Conservation (phyloP, 495 filamentous ascomycete species). For the Neurospora sp. region DNA sequence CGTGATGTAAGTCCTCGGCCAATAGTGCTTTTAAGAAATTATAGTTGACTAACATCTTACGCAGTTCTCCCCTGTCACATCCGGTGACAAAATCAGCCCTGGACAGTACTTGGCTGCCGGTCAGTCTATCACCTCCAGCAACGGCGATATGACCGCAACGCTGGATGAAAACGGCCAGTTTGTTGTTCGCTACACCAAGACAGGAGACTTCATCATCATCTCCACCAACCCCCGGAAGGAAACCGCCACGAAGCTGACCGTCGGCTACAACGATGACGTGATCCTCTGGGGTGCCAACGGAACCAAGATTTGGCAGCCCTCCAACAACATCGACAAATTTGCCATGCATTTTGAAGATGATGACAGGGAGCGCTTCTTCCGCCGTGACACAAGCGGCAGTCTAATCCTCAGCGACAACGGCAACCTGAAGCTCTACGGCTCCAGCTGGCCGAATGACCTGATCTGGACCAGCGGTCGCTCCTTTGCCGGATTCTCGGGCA, state of each 20-base stretch:
- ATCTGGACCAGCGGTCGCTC: background rate
- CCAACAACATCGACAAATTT: background rate
- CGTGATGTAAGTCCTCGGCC: background rate
- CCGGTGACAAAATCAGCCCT: background rate
- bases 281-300: background rate
- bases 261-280: background rate
- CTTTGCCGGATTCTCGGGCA: background rate
- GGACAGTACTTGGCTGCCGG: background rate
- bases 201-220: background rate
- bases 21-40: too few relatives aligned
- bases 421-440: background rate
- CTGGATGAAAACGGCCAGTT: background rate
- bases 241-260: background rate
- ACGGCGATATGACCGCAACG: background rate
- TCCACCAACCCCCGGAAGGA: background rate
- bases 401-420: background rate
- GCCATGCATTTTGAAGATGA: background rate
- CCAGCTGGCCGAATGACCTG: background rate
- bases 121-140: background rate
- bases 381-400: background rate
- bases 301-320: background rate
- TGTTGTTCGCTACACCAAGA: background rate
- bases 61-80: background rate
- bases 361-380: background rate
- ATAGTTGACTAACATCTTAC: background rate